Base-by-base conservation (phyloP, 1,139 yeast species). In the Yueomyces sp. region DNA sequence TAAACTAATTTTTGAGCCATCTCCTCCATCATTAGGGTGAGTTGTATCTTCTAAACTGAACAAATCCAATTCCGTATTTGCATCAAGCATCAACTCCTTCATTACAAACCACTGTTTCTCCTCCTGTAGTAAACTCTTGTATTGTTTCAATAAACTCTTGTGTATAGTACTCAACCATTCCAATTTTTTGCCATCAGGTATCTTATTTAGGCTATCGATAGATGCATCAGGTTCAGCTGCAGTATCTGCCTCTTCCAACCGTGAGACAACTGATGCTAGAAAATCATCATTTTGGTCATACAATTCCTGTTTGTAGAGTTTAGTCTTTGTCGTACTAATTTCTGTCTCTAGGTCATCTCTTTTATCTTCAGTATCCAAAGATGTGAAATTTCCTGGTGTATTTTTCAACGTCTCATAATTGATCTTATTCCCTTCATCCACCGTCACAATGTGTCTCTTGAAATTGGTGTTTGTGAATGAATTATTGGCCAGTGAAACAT, bases 341-440 rank as follows among this genome's bases (percentile, higher is more conserved):
- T 56, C 62, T 4, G 44, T 48, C 38, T 45, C 42, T 8, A 37
- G 11, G 9, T 29, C 31, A 29, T 29, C 31, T 29, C 31, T 29
- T 11, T 40, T 39, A 3, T 25, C 25, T 3, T 35, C 37, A 5
- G 9, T 4, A 3, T 41, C 44, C 8, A 30, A 40, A 25, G 41
- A 43, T 4, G 39, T 27, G 40, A 57, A 40, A 35, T 54, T 57
- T 4, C 64, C 64, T 1, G 64, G 63, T 9, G 54, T 46, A 37
- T 52, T 58, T 44, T 55, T 58, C 27, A 60, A 52, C 54, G 57
- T 54, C 44, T 60, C 64, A 42, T 60, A 60, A 45, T 58, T 60
- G 27, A 60, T 58, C 46, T 51, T 52, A 6, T 60, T 53, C 27
- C 53, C 52, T 42, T 59, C 61, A 39, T 59, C 64, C 2, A 60